Evolutionary conservation across 1,284 basidiomycete genomes (phyloP).

Genomic region (Schizophyllum commune): DNA sequence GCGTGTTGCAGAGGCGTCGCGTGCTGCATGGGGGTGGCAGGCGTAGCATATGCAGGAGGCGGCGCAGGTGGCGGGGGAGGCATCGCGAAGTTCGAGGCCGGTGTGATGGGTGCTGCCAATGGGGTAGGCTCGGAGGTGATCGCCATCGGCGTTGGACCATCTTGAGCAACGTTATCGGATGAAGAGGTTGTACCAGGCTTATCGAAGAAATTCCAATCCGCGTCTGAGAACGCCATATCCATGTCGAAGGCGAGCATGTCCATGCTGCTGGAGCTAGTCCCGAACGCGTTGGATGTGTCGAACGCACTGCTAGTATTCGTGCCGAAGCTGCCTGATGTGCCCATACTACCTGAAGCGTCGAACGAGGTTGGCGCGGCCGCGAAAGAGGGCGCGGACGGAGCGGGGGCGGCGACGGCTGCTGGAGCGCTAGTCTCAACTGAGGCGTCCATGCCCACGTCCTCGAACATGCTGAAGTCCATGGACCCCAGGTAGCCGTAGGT

Average conservation of each 20-base stretch:
- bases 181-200: constrained; percentile 22
- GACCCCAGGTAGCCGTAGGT: neutral
- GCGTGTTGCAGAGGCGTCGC: no score
- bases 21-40: no score
- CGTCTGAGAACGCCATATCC: constrained; percentile 67
- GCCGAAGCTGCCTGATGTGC: no score
- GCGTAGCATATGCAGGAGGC: no score
- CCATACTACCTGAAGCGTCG: no score
- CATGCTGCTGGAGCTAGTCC: neutral
- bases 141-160: neutral
- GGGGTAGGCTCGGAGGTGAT: neutral
- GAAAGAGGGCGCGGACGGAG: neutral
- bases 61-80: constrained; percentile 15
- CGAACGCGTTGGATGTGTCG: no score
- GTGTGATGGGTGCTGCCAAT: neutral
- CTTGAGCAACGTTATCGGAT: no score
- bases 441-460: constrained; percentile 17
- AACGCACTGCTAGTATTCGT: no score
- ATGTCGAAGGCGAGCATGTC: constrained; percentile 35
- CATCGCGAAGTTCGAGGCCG: constrained; percentile 7
- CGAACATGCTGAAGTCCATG: constrained; percentile 24
- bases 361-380: no score
- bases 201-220: constrained; percentile 75
- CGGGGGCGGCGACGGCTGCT: no score
- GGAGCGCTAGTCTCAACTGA: neutral